Evolutionary conservation across 768 basidiomycete species (phyloP), one percentile per base, ranked within the genome.

Genomic region (Hygrophorus pudorinus): DNA sequence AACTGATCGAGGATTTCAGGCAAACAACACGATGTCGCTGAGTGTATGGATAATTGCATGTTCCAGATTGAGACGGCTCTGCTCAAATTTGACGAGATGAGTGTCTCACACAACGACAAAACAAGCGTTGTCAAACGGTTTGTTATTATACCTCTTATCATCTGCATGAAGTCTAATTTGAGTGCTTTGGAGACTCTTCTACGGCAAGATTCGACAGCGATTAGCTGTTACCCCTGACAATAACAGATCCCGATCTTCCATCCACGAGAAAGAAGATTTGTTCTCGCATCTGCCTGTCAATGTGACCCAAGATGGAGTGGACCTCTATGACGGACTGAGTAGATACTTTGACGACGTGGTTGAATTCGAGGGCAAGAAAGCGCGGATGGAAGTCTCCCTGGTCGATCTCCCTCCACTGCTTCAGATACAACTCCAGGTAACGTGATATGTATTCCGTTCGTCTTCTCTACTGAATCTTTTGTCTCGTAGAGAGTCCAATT

Each of bases 11-110:
- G 38, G 28, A 28, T 16, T 2, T 6, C 29, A 90, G 92, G 94
- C 4, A 84, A 85, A 54, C 96, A 99, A 56, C 94, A 99, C 56
- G 96, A 99, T 59, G 93, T 98, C 10, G 84, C 94, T 0, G 96
- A 99, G 63, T 97, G 94, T 64, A 90, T 98, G 85, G 94, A 98
- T 63, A 98, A 98, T 55, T 93, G 93, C 67, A 85, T 99, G 73
- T 96, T 96, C 65, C 96, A 98, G 62, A 91, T 98, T 41, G 96
- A 99, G 62, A 85, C 89, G 3, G 92, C 91, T 1, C 60, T 90
- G 38, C 68, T 90, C 31, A 85, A 85, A 54, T 85, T 91, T 48
- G 76, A 76, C 41, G 71, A 64, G 3, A 54, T 69, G 40, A 61
- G 59, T 46, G 75, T 69, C 7, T 54, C 64, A 33, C 64, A 63